Conservation (phyloP, 805 yeast species). For the Candida succiphila region DNA sequence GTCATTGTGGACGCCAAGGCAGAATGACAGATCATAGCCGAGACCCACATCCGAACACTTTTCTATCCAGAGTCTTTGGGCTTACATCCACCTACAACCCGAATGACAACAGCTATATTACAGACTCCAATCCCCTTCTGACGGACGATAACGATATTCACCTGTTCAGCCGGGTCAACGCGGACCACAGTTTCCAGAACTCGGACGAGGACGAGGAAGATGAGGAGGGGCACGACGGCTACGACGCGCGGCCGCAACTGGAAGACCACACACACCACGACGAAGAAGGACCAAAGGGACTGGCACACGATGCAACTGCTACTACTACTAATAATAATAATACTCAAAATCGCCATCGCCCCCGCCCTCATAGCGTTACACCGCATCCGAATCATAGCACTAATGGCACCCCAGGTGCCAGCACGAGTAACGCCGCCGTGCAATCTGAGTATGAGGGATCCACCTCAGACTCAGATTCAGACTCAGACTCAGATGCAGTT, state of each 20-base stretch:
- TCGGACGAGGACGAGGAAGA: slow-evolving; percentile 11
- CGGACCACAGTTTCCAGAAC: neutral
- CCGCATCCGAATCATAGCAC: neutral
- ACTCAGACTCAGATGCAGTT: neutral
- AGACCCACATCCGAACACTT: slow-evolving; percentile 35
- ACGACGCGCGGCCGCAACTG: neutral
- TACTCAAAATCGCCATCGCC: neutral
- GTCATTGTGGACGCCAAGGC: too few species aligned
- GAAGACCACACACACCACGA: too few species aligned
- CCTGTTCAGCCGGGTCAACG: neutral
- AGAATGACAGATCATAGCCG: slow-evolving; percentile 10
- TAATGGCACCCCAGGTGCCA: too few species aligned
- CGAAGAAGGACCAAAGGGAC: too few species aligned
- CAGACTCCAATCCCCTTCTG: slow-evolving; percentile 18
- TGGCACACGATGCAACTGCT: neutral
- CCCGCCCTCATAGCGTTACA: too few species aligned
- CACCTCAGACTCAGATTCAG: slow-evolving; percentile 5
- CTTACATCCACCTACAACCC: slow-evolving; percentile 20
- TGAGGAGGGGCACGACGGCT: neutral
- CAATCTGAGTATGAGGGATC: neutral
- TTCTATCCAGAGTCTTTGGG: slow-evolving; percentile 57
- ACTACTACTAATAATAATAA: neutral
- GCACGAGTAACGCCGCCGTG: neutral
- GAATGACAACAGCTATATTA: neutral
- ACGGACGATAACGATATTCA: slow-evolving; percentile 5